Conservation (phyloP, 805 yeast genomes). For the Zygoascus bituminiphila region DNA sequence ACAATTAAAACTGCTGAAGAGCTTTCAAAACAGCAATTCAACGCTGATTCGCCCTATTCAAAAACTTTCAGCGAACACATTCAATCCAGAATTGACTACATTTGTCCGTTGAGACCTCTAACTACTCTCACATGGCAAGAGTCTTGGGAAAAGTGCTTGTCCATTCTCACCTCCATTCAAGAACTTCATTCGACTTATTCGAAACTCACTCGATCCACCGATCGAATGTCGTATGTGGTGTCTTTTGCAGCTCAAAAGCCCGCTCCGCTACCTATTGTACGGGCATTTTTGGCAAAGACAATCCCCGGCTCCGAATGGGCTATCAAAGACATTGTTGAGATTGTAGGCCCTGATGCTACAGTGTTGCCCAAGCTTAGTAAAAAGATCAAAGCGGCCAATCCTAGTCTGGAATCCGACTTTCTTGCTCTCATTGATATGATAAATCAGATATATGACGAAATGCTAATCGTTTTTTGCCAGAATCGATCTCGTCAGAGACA, state of each 20-base stretch:
- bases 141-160: slow-evolving; percentile 18
- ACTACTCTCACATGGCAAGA: slow-evolving; percentile 10
- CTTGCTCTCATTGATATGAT: slow-evolving; percentile 18
- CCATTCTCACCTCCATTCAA: slow-evolving; percentile 14
- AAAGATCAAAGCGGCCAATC: slow-evolving; percentile 19
- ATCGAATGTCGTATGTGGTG: slow-evolving; percentile 26
- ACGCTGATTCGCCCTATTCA: background rate
- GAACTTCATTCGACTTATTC: slow-evolving; percentile 10
- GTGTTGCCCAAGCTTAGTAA: slow-evolving; percentile 12
- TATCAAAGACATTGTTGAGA: slow-evolving; percentile 35
- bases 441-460: slow-evolving; percentile 35
- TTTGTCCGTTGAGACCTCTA: slow-evolving; percentile 22
- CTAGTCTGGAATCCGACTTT: slow-evolving; percentile 24
- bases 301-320: slow-evolving; percentile 22
- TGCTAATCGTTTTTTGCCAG: slow-evolving; percentile 41
- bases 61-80: slow-evolving; percentile 9
- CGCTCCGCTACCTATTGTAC: slow-evolving; percentile 19
- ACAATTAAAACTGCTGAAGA: background rate
- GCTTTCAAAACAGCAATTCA: slow-evolving; percentile 1
- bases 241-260: slow-evolving; percentile 23
- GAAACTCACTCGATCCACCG: slow-evolving; percentile 21
- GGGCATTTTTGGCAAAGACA: slow-evolving; percentile 21
- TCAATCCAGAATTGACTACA: slow-evolving; percentile 22
- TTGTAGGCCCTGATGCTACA: slow-evolving; percentile 29
- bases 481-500: slow-evolving; percentile 83